These are phyloP conservation scores for Porphyrellus cyaneotinctus DNA, from an alignment of 768 basidiomycete species.

Conservation along the genomic window DNA sequence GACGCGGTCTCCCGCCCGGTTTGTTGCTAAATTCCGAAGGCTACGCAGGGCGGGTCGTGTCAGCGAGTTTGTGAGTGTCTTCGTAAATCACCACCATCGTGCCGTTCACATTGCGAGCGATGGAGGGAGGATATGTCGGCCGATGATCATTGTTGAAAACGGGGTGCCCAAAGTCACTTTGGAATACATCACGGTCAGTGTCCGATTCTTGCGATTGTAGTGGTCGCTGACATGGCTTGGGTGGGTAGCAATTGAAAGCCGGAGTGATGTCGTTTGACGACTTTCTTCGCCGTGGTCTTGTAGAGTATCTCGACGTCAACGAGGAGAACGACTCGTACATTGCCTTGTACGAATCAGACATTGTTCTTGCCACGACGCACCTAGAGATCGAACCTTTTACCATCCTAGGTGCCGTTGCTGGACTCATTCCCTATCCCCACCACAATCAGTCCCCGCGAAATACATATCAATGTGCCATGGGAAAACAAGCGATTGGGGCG, in stretches of 20 bases:
- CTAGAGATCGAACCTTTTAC: slow-evolving; percentile 99
- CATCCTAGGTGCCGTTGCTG: slow-evolving; percentile 93
- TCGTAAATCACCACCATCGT: slow-evolving; percentile 92
- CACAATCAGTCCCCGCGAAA: slow-evolving; percentile 99
- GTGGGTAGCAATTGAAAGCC: slow-evolving; percentile 68
- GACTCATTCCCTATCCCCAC: slow-evolving; percentile 97
- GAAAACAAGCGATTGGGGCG: slow-evolving; percentile 98
- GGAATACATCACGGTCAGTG: slow-evolving; percentile 69
- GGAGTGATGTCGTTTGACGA: slow-evolving; percentile 84
- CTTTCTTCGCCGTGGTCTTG: slow-evolving; percentile 86
- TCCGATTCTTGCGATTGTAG: background rate
- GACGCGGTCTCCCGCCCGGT: slow-evolving; percentile 77
- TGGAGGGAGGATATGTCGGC: slow-evolving; percentile 96
- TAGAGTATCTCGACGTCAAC: slow-evolving; percentile 98
- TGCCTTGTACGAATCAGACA: slow-evolving; percentile 88
- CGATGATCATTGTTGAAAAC: slow-evolving; percentile 93
- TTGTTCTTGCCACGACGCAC: slow-evolving; percentile 81
- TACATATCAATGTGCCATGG: slow-evolving; percentile 99
- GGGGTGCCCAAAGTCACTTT: slow-evolving; percentile 69
- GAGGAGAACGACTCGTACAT: slow-evolving; percentile 98
- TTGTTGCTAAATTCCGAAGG: slow-evolving; percentile 88
- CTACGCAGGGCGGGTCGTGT: slow-evolving; percentile 87
- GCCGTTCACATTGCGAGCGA: slow-evolving; percentile 96
- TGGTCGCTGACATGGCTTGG: slow-evolving; percentile 7
- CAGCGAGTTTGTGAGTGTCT: slow-evolving; percentile 95